Conservation (phyloP, 139 green algal genomes). For the Chlamydomonas sp. region DNA sequence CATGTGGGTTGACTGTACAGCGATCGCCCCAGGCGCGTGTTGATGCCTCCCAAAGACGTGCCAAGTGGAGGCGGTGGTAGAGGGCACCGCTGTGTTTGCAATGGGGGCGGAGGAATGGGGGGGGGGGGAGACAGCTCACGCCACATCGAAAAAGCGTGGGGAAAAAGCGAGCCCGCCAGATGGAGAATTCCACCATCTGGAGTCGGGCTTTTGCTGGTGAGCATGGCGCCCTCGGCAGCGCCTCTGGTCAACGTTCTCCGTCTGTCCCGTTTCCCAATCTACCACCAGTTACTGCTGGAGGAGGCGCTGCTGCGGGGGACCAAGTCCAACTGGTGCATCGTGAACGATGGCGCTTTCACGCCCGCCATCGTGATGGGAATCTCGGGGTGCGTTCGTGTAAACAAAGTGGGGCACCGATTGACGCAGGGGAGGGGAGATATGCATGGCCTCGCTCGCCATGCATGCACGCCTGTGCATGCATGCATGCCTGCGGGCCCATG, state of each 20-base stretch:
- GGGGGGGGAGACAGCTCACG: background rate
- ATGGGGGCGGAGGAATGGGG: too few species aligned
- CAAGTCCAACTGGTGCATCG: constrained; percentile 71
- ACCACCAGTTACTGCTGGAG: constrained; percentile 74
- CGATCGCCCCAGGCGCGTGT: too few species aligned
- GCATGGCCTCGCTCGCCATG: too few species aligned
- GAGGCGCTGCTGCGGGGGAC: constrained; percentile 70
- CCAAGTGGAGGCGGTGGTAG: too few species aligned
- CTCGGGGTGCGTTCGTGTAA: constrained; percentile 67
- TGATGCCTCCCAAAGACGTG: too few species aligned
- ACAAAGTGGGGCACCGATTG: background rate
- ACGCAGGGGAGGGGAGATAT: background rate
- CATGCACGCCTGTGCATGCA: too few species aligned
- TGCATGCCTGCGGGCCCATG: too few species aligned
- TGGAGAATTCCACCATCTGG: background rate
- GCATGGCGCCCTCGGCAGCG: background rate
- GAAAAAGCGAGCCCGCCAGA: background rate
- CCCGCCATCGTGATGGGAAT: constrained; percentile 83
- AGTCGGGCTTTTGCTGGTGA: background rate
- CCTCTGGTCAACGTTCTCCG: constrained; percentile 40
- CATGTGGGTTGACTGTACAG: background rate
- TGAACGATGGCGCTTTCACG: constrained; percentile 73
- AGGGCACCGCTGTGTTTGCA: too few species aligned
- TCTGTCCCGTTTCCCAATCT: constrained; percentile 48
- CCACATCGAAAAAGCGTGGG: background rate